Evolutionary conservation across 140 eudicot genomes (phyloP), one percentile per base, ranked within the genome.

Genomic region (Stevia rebaudiana): DNA sequence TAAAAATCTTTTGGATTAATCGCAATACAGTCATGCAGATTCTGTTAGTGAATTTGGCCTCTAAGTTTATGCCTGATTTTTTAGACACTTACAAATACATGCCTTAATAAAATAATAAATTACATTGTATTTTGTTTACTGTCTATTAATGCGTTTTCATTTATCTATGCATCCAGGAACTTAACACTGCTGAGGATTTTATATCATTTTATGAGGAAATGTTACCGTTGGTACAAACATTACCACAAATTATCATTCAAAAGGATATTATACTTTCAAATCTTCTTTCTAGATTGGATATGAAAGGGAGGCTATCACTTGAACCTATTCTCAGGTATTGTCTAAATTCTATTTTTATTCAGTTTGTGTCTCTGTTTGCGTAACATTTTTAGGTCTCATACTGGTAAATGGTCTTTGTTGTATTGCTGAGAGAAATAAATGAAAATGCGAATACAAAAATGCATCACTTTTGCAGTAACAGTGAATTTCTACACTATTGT

Each of bases 171-270:
- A 31, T 81, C 35, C 80, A 87, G 98, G 96, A 87, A 74, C 68
- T 87, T 19, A 91, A 88, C 73, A 91, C 96, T 2, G 96, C 98
- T 8, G 95, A 83, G 83, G 98, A 85, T 76, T 91, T 91, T 74
- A 91, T 91, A 59, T 80, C 96, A n/a, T 78, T 87, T 68, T 91
- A 91, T 36, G 91, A 91, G 72, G 96, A 91, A 76, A 77, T 81
- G 79, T 61, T 84, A 41, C 96, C 96, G 4, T 63, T 91, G 63
- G 96, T 88, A 52, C 98, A 91, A 61, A 87, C 96, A 8, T 68
- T 87, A 58, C 96, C 96, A 1, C 90, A 83, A 35, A 79, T 92
- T 53, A 70, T 92, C 23, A 28, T 88, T 63, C 92, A 88, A 48
- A 92, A 92, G 82, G 89, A 92, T 68, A 24, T 75, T 31, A 85